Base-by-base conservation (phyloP, 108 stramenopile species). In the Cyclotella baltica region DNA sequence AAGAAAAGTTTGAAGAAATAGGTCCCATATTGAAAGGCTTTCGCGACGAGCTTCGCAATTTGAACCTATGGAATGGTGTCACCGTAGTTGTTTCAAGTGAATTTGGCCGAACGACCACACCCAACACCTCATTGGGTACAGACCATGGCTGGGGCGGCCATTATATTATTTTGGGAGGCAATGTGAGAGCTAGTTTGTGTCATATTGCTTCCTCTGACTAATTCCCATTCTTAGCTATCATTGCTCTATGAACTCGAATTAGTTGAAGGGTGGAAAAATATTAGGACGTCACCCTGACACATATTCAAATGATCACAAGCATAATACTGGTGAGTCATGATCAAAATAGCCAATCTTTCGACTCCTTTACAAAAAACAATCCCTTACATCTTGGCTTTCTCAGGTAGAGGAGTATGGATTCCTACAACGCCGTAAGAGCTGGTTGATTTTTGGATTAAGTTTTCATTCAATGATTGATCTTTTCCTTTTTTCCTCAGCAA, bases 61-160 rank as follows among this genome's bases (percentile, higher is more conserved):
- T 73, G 25, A 77, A 74, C 23, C 20, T 85, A 2, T 91, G 87
- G 89, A 70, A 90, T 36, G 28, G 86, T 40, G 83, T 89, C 25
- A 81, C 79, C 9, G 37, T 90, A 13, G 84, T 90, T 11, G 55
- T 83, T 16, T 68, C 84, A 18, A 83, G 84, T 22, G 92, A 93
- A 38, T 90, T 91, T 66, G 90, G 68, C 13, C 56, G 88, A 28
- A 84, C 88, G 4, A 63, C 86, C 30, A 85, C 80, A 36, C 70
- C 75, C 27, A 88, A 88, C 63, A 23, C 62, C 2, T 64, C 69
- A 9, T 51, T 4, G 0, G 77, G 77, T 20, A 78, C 77, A 33
- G 77, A 53, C 20, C 55, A 70, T 13, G 53, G 58, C 33, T 70
- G 52, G 67, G 34, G 51, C 25, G 86, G 86, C 25, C 72, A 84